phyloP scores from a whole-genome alignment of 192 early-diverging fungal species.

The Kickxella alabastrina region DNA sequence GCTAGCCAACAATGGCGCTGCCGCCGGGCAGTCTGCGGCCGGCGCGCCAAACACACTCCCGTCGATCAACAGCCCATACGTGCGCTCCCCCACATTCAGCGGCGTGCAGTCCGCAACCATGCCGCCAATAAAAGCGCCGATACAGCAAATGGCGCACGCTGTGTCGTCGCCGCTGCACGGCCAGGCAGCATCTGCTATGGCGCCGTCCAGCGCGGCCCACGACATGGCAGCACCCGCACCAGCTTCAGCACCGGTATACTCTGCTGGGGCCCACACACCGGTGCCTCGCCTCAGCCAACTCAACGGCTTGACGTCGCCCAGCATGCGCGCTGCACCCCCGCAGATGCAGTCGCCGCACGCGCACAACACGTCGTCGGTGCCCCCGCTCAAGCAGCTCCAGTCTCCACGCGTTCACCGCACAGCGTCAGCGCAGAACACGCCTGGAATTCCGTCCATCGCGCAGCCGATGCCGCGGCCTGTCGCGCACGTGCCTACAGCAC shows the following conservation, averaged over 20 bases:
- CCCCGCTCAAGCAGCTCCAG: slow-evolving; percentile 28
- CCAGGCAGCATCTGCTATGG: not conserved
- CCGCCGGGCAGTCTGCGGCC: not conserved
- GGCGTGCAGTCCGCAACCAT: slow-evolving; percentile 13
- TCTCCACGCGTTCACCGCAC: slow-evolving; percentile 38
- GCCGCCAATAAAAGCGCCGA: slow-evolving; percentile 28
- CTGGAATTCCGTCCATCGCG: slow-evolving; percentile 7
- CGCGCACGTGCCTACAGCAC: not conserved
- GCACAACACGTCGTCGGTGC: slow-evolving; percentile 38
- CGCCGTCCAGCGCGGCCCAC: not conserved
- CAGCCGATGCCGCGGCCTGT: slow-evolving; percentile 23
- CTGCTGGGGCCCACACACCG: slow-evolving; percentile 17
- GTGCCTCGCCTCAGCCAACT: slow-evolving; percentile 22
- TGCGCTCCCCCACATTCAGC: slow-evolving; percentile 41
- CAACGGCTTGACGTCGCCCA: slow-evolving; percentile 28
- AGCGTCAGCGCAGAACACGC: slow-evolving; percentile 32
- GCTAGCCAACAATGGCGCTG: not conserved
- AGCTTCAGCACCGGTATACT: slow-evolving; percentile 10
- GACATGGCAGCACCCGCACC: slow-evolving; percentile 9
- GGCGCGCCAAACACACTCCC: slow-evolving; percentile 14
- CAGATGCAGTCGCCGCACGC: slow-evolving; percentile 34
- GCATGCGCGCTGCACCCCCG: slow-evolving; percentile 18
- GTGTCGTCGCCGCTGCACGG: slow-evolving; percentile 32
- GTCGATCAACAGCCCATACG: slow-evolving; percentile 25
- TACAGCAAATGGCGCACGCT: slow-evolving; percentile 16